phyloP scores from a whole-genome alignment of 768 basidiomycete species.

The Mycena crocata region DNA sequence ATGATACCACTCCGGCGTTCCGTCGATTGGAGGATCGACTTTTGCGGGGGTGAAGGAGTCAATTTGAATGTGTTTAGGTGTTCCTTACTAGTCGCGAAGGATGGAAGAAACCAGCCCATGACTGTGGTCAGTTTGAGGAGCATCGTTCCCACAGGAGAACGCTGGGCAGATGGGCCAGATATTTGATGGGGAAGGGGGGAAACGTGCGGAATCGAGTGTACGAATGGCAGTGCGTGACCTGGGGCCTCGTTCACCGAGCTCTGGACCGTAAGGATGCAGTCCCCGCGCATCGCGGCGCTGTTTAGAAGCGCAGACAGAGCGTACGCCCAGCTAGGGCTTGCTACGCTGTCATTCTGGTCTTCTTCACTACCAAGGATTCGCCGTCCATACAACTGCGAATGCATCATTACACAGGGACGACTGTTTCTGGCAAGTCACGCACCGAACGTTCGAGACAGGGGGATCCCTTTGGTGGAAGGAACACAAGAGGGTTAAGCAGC shows the following conservation, averaged over 20 bases:
- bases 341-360: not conserved
- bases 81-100: too few species aligned
- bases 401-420: not conserved
- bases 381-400: not conserved
- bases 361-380: not conserved
- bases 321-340: not conserved
- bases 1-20: not conserved
- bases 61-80: too few species aligned
- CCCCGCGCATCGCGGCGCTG: not conserved
- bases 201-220: not conserved
- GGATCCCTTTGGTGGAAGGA: too few species aligned
- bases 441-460: too few species aligned
- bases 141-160: not conserved
- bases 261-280: not conserved
- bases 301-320: constrained; percentile 1
- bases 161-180: too few species aligned
- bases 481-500: not conserved
- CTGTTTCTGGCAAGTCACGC: too few species aligned
- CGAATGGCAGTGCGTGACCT: constrained; percentile 2
- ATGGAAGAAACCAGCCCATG: not conserved
- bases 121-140: not conserved
- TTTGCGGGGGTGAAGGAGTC: not conserved
- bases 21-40: not conserved
- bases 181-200: not conserved
- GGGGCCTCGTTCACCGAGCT: not conserved